Base-by-base conservation (phyloP, 805 yeast species). In the Saturnispora quitensis region DNA sequence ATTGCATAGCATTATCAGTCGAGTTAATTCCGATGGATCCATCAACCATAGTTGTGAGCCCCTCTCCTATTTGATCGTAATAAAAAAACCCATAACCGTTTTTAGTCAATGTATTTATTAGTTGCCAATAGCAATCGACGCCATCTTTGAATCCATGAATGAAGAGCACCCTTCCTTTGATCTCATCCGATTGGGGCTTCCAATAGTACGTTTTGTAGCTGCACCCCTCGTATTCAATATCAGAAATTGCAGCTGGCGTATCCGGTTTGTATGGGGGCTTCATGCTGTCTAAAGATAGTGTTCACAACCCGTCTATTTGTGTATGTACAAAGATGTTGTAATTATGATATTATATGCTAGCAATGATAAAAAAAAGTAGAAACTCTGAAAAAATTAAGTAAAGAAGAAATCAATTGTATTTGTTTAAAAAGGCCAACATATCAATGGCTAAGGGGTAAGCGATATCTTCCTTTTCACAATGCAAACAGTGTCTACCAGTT, bases 21-120 rank as follows among this genome's bases (percentile, higher is more conserved):
- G 78, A 71, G 2, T 87, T 80, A 24, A 65, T 63, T 7, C 91
- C 91, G 45, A 72, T 68, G 5, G 66, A 62, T 35, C 73, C 72
- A 24, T 80, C 80, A 15, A 45, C 45, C 2, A 77, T 74, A 1
- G 80, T 73, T 0, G 90, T 84, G 48, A 69, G 72, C 2, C 90
- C 90, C 6, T 88, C 78, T 1, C 93, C 93, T 61, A 91, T 71
- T 65, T 85, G 91, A 63, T 82, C 89, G 64, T 78, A 86, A 60
- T 77, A 77, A 62, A 81, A 84, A 0, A 77, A 71, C 59, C 85
- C 89, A 62, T 75, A 84, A 0, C 91, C 90, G 10, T 56, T 53
- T 18, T 60, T 59, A 2, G 76, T 67, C 50, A 84, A 61, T 3
- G 70, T 67, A 58, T 86, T 89, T 60, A 77, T 75, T 28, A 77